A percentile compares a stretch with the other conserved stretches of the same genome.
These are phyloP conservation scores for Aspergillus neoniger DNA, from an alignment of 2,329 filamentous ascomycete genomes.

Conservation along the genomic window DNA sequence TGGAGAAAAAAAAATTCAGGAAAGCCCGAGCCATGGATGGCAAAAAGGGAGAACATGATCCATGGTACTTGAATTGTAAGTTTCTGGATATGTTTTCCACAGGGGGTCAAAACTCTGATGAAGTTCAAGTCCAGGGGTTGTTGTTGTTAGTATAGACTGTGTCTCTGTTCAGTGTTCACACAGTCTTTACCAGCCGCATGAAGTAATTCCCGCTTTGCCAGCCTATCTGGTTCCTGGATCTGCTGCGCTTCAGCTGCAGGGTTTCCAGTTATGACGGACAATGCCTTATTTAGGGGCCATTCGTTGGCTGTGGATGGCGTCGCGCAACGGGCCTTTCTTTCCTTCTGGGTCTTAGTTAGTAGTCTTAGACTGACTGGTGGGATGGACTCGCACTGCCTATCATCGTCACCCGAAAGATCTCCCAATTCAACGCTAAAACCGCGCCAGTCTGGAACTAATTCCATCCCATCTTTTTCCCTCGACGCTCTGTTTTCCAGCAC, in stretches of 20 bases:
- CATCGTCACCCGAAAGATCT: background rate
- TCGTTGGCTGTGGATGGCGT: background rate
- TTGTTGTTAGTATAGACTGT: no score
- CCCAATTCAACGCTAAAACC: background rate
- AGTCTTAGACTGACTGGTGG: background rate
- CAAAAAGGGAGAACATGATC: background rate
- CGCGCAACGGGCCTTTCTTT: background rate
- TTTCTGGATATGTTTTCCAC: background rate
- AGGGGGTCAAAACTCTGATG: background rate
- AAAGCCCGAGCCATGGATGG: background rate
- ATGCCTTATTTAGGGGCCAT: background rate
- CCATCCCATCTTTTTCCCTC: background rate
- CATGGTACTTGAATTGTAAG: background rate
- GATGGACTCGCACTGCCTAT: background rate
- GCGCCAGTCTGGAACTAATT: background rate
- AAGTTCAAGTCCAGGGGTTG: no score
- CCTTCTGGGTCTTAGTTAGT: background rate
- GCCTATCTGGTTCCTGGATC: conserved; percentile 7
- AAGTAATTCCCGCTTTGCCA: background rate
- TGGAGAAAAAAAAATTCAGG: background rate
- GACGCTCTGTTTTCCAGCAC: background rate
- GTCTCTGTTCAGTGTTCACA: no score
- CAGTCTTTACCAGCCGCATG: background rate
- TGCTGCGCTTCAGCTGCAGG: conserved; percentile 1
- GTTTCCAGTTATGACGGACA: background rate